Conservation (phyloP, 2,329 filamentous ascomycete genomes). For the Tolypocladium cylindrosporum region DNA sequence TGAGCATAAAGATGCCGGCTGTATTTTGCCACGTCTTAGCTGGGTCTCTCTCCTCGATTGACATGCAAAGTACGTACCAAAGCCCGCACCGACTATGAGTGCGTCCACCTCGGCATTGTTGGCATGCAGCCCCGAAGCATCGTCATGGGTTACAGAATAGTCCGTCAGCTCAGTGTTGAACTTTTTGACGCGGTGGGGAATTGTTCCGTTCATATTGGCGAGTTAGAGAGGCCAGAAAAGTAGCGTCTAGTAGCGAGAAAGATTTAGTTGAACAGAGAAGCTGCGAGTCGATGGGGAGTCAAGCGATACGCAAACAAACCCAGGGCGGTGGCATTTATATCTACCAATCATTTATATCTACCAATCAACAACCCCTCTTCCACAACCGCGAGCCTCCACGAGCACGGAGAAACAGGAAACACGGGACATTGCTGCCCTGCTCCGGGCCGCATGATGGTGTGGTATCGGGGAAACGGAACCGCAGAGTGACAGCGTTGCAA, state of each 20-base stretch:
- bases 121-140: constrained; percentile 28
- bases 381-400: not conserved
- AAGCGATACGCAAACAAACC: not conserved
- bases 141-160: constrained; percentile 19
- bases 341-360: not conserved
- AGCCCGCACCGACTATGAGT: constrained; percentile 34
- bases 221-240: not conserved
- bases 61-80: constrained; percentile 18
- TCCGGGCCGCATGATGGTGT: not conserved
- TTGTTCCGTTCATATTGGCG: not conserved
- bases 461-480: not conserved
- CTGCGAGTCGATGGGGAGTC: not conserved
- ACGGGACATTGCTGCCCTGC: not conserved
- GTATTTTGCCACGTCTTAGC: not conserved
- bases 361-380: not conserved
- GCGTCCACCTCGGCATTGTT: constrained; percentile 33
- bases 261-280: not conserved
- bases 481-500: not conserved
- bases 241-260: not conserved
- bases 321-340: not conserved
- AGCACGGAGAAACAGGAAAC: not conserved
- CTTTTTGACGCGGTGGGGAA: constrained; percentile 15
- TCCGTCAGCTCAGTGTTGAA: constrained; percentile 31
- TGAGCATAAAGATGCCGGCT: constrained; percentile 40
- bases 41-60: not conserved